Evolutionary conservation across 164 flowering plant genomes (phyloP).

Genomic region (Aristolochia californica): DNA sequence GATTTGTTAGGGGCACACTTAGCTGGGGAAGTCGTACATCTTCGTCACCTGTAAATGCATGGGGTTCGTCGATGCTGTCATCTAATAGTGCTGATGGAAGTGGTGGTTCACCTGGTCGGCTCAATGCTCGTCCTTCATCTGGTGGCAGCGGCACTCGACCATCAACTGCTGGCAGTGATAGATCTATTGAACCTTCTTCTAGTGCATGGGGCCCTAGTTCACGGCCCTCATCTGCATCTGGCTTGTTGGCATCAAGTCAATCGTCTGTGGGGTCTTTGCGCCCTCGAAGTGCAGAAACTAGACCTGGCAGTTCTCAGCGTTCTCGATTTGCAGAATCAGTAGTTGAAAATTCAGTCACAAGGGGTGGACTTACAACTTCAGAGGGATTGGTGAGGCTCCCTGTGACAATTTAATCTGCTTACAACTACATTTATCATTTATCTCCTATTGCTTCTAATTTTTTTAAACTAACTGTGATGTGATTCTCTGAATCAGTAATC

Average conservation of each 20-base stretch:
- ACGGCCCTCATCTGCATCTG: constrained; percentile 94
- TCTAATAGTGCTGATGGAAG: constrained; percentile 50
- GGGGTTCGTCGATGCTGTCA: constrained; percentile 60
- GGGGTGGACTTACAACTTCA: constrained; percentile 54
- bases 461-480: background rate
- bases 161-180: constrained; percentile 91
- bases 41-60: constrained; percentile 63
- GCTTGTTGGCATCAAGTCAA: constrained; percentile 53
- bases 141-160: constrained; percentile 88
- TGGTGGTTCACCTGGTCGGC: constrained; percentile 50
- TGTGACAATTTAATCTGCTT: background rate
- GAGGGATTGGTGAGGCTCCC: constrained; percentile 52
- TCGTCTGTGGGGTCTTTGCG: constrained; percentile 46
- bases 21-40: constrained; percentile 85
- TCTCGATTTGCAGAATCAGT: constrained; percentile 86
- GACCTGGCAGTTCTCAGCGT: constrained; percentile 88
- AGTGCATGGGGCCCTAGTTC: constrained; percentile 72
- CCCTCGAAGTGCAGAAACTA: constrained; percentile 92
- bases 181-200: constrained; percentile 42
- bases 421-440: too few relatives aligned
- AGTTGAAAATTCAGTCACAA: constrained; percentile 49
- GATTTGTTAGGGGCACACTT: constrained; percentile 64
- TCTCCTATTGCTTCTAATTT: background rate
- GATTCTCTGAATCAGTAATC: background rate
- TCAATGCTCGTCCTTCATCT: constrained; percentile 83